Percentiles rank a stretch among this genome's conserved stretches.
Evolutionary conservation across 495 filamentous ascomycete species (phyloP).

Genomic region (Penicillium paradoxum): DNA sequence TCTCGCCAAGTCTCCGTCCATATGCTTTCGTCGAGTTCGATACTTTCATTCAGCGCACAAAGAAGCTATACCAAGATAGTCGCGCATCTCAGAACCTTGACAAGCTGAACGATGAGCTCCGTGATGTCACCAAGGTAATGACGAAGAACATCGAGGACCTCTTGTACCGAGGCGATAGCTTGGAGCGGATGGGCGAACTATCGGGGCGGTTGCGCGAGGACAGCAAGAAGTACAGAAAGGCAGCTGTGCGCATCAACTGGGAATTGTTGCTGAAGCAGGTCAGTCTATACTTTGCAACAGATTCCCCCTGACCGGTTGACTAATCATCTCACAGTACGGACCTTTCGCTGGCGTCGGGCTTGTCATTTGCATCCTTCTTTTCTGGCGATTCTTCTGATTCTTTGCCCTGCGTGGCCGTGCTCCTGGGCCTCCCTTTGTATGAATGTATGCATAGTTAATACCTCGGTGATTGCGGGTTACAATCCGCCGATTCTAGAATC

Average conservation of each 20-base stretch:
- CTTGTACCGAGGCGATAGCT: slow-evolving; percentile 86
- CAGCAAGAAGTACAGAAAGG: slow-evolving; percentile 85
- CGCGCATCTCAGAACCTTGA: slow-evolving; percentile 83
- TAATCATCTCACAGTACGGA: slow-evolving; percentile 60
- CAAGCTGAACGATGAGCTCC: slow-evolving; percentile 88
- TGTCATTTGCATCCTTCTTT: slow-evolving; percentile 78
- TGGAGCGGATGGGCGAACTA: slow-evolving; percentile 97
- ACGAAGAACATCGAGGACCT: slow-evolving; percentile 99
- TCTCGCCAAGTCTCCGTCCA: slow-evolving; percentile 69
- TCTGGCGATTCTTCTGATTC: slow-evolving; percentile 82
- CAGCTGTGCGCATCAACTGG: slow-evolving; percentile 97
- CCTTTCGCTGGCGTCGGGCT: slow-evolving; percentile 75
- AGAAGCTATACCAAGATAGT: slow-evolving; percentile 89
- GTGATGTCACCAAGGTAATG: slow-evolving; percentile 98
- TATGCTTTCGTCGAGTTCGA: slow-evolving; percentile 98
- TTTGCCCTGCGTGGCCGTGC: neutral
- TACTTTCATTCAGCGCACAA: slow-evolving; percentile 90
- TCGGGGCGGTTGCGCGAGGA: slow-evolving; percentile 82
- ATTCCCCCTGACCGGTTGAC: neutral
- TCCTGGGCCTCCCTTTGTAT: slow-evolving; percentile 22
- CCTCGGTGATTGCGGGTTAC: slow-evolving; percentile 37
- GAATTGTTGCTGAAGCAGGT: slow-evolving; percentile 91
- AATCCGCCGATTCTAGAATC: slow-evolving; percentile 21
- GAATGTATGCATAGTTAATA: slow-evolving; percentile 45
- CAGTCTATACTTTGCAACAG: slow-evolving; percentile 19